Evolutionary conservation across 2,329 filamentous ascomycete genomes (phyloP).

Genomic region (Trichothecium roseum): DNA sequence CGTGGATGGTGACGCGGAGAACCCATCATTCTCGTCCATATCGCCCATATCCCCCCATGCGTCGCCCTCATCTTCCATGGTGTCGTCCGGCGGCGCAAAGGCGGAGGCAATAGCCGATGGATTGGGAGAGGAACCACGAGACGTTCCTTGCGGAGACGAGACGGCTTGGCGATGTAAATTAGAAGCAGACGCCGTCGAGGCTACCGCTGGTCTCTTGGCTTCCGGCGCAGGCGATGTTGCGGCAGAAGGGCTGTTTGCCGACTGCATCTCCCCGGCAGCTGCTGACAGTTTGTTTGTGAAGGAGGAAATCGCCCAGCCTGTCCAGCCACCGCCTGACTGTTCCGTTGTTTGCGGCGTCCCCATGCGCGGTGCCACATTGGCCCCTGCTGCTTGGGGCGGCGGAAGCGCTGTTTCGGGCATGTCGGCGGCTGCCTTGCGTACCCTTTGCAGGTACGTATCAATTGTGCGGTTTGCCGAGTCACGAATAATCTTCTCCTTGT

Average conservation of each 20-base stretch:
- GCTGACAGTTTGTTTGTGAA: conserved; percentile 90
- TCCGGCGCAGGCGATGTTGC: conserved; percentile 27
- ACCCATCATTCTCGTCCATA: conserved; percentile 29
- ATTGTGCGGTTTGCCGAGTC: conserved; percentile 86
- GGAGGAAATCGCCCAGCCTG: conserved; percentile 96
- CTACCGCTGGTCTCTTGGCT: conserved; percentile 18
- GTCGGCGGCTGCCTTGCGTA: conserved; percentile 64
- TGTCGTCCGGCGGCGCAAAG: conserved; percentile 39
- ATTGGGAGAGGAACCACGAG: conserved; percentile 37
- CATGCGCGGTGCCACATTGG: conserved; percentile 57
- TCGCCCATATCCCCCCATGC: conserved; percentile 68
- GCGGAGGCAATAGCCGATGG: conserved; percentile 33
- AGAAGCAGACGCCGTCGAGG: conserved; percentile 41
- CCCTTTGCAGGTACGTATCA: conserved; percentile 72
- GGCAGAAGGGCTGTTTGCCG: conserved; percentile 35
- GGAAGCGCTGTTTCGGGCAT: conserved; percentile 77
- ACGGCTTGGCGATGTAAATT: conserved; percentile 50
- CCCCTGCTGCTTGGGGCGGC: conserved; percentile 39
- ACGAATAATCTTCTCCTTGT: conserved; percentile 91
- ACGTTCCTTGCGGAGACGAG: conserved; percentile 36
- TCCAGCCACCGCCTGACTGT: conserved; percentile 46
- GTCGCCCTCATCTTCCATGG: conserved; percentile 47
- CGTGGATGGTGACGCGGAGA: conserved; percentile 18
- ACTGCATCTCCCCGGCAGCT: conserved; percentile 77
- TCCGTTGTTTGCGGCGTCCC: conserved; percentile 57